Base-by-base conservation (phyloP, 108 stramenopile species). In the Cyclotella atomus region DNA sequence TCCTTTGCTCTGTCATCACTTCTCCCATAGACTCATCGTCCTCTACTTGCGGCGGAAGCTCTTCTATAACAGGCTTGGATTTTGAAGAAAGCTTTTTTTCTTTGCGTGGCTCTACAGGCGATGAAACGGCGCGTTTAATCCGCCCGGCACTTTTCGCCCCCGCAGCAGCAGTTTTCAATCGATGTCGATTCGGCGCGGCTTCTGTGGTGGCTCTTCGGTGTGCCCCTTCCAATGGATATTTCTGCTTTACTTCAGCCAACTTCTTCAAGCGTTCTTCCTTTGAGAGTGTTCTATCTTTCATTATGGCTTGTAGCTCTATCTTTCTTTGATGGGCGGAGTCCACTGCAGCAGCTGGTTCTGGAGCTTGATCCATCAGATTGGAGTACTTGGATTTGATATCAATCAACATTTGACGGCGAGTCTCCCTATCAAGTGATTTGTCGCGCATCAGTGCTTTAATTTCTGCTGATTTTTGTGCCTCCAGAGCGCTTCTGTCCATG, bases 381-480 rank as follows among this genome's bases (percentile, higher is more conserved):
- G n/a, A 24, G 33, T 71, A 71, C 34, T 33, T 46, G 14, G 29
- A 35, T 33, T 71, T 71, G 14, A 71, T 61, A 27, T 71, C 59
- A 3, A 28, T 21, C 7, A 71, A 32, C 33, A 1, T 35, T 34
- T 35, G 29, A 23, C 36, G 44, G 28, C 59, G 59, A 3, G 24
- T 21, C 32, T 61, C 46, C 21, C 46, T 30, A 46, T 34, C 34
- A 33, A 71, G 36, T 15, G 70, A 71, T 43, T 52, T 60, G 59
- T 71, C 35, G 21, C 47, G 55, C 70, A 38, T 71, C 0, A 71
- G 24, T 14, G 14, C 23, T 33, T 71, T 71, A 14, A 71, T 71
- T 59, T 71, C 60, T 6, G 25, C 29, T 1, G 46, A 24, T 30
- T 65, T 65, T 15, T 65, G 23, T 49, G 19, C 20, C 17, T 65